Base-by-base conservation (phyloP, 306 rosid species). In the Malus fusca region DNA sequence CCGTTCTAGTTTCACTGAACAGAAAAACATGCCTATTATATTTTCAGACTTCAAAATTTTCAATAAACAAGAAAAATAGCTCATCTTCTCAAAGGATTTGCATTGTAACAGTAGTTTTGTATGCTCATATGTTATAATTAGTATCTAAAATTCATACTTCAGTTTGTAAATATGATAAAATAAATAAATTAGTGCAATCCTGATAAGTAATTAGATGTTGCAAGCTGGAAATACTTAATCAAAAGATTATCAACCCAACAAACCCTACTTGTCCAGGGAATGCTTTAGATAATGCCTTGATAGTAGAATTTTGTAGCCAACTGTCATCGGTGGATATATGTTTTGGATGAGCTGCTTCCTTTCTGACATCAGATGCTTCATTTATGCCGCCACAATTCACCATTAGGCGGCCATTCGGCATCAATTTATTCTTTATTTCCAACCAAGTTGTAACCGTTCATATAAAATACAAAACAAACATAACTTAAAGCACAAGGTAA, bases 321-420 rank as follows among this genome's bases (percentile, higher is more conserved):
- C 78, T 82, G 40, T 62, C 76, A 43, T 91, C 85, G 22, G 74
- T 79, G 76, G 88, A 81, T 71, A 74, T 79, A 67, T 13, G 74
- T 69, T 60, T 72, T 22, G 81, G 75, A 76, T 66, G 59, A 70
- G 52, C 64, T 59, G 64, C 72, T 72, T 66, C 86, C 71, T 75
- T 81, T 28, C 31, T 66, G 22, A 30, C 81, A 60, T 80, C 33
- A 72, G 93, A 52, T 73, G 76, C 84, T 61, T 73, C 94, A 78
- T 75, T 85, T 71, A 81, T 81, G 72, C 97, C 97, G 55, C 99
- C 96, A 10, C 98, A 90, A 68, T 95, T 95, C 79, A 92, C 92
- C 97, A 95, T 95, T 58, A 95, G 79, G 59, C 98, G 96, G 56
- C 97, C 97, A 71, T 81, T 62, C 4, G 88, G 85, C 90, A 92